Conservation (phyloP, 768 basidiomycete genomes). For the Gloeopeniophorella convolvens region DNA sequence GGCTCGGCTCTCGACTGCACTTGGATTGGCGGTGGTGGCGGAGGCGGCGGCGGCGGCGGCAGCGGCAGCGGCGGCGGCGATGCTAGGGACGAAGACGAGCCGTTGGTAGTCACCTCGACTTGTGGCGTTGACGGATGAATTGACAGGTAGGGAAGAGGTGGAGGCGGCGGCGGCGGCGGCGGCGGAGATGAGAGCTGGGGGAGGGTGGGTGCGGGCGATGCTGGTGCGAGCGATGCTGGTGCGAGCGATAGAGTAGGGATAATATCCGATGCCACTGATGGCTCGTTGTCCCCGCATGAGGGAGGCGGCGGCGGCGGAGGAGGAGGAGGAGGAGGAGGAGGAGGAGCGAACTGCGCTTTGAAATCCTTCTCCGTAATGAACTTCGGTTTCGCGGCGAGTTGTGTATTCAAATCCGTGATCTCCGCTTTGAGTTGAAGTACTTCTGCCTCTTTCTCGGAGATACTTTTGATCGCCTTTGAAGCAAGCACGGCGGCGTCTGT, state of each 20-base stretch:
- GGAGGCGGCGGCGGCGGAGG: background rate
- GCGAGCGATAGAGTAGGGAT: too few species aligned
- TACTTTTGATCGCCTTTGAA: conserved; percentile 58
- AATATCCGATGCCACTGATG: too few species aligned
- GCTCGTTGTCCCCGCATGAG: too few species aligned
- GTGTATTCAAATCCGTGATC: conserved; percentile 43
- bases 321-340: conserved; percentile 47
- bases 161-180: conserved; percentile 19
- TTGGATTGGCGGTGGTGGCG: background rate
- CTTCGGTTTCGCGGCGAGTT: conserved; percentile 44
- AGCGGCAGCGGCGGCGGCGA: background rate
- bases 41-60: conserved; percentile 7
- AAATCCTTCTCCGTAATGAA: conserved; percentile 61
- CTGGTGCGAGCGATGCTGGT: too few species aligned
- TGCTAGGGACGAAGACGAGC: background rate
- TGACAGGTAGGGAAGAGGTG: conserved; percentile 20
- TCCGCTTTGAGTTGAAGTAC: conserved; percentile 46
- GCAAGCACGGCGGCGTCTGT: conserved; percentile 67
- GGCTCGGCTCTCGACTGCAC: too few species aligned
- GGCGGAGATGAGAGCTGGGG: conserved; percentile 29
- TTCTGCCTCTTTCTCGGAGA: conserved; percentile 63
- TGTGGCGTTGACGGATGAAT: background rate
- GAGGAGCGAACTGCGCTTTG: conserved; percentile 59
- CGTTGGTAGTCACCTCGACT: background rate
- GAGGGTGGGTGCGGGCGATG: conserved; percentile 14